Conservation (phyloP, 176 grass and related monocot genomes). For the Paspalum notatum region DNA sequence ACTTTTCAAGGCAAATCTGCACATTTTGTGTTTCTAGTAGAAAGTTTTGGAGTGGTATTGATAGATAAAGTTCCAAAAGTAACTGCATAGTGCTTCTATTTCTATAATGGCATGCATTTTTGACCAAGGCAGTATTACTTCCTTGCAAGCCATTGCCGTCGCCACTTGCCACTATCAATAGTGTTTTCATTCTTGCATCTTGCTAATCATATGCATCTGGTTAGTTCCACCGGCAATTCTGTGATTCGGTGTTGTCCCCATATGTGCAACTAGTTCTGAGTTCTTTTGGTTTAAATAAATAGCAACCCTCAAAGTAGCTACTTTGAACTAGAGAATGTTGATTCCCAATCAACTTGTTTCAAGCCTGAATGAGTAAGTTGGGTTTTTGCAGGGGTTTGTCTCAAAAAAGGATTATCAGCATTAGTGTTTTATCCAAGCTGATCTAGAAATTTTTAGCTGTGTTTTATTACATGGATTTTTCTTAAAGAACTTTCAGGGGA, state of each 20-base stretch:
- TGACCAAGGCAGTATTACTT: background rate
- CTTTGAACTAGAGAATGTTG: conserved; percentile 1
- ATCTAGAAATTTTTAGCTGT: conserved; percentile 13
- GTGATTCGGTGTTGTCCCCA: background rate
- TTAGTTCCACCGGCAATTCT: conserved; percentile 18
- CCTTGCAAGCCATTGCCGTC: background rate
- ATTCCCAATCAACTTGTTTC: conserved; percentile 18
- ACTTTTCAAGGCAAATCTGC: background rate
- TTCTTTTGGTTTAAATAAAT: background rate
- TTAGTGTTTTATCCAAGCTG: background rate
- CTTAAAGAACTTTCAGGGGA: background rate
- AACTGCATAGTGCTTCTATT: background rate
- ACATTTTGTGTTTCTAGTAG: background rate
- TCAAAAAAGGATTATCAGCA: conserved; percentile 1
- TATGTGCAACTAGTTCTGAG: background rate
- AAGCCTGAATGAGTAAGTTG: background rate
- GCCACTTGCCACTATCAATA: background rate
- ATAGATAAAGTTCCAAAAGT: background rate
- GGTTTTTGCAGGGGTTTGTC: background rate
- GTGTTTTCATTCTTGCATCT: conserved; percentile 7
- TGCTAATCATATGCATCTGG: conserved; percentile 10
- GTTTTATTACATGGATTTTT: conserved; percentile 22
- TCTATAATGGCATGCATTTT: background rate
- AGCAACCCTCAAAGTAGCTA: background rate
- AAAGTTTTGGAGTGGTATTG: background rate